phyloP scores from a whole-genome alignment of 139 green algal genomes.

The Spirogloea muscicola region DNA sequence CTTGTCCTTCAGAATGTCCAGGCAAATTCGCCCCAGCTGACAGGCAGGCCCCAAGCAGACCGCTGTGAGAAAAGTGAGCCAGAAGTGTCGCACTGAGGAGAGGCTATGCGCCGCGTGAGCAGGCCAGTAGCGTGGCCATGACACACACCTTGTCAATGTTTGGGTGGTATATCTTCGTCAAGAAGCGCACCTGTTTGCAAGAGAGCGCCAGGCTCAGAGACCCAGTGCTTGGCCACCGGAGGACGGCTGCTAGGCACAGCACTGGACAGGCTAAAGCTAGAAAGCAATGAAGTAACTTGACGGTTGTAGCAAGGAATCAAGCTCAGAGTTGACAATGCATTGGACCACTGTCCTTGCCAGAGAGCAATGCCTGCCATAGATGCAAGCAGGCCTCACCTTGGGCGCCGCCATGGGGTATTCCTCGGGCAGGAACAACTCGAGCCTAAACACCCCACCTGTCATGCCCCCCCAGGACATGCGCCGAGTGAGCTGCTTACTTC shows the following conservation, averaged over 20 bases:
- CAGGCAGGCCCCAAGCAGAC: background rate
- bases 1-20: slow-evolving; percentile 99
- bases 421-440: slow-evolving; percentile 97
- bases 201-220: slow-evolving; percentile 11
- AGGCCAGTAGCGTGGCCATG: too few relatives aligned
- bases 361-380: slow-evolving; percentile 2
- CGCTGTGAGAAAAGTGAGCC: too few relatives aligned
- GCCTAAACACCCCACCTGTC: slow-evolving; percentile 87
- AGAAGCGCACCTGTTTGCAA: slow-evolving; percentile 74
- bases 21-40: slow-evolving; percentile 90
- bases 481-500: background rate
- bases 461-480: background rate
- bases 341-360: background rate
- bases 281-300: too few relatives aligned
- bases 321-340: background rate
- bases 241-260: too few relatives aligned
- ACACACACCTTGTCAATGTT: slow-evolving; percentile 92
- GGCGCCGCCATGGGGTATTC: slow-evolving; percentile 98
- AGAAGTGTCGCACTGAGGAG: too few relatives aligned
- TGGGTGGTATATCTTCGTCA: slow-evolving; percentile 98
- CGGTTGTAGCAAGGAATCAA: too few relatives aligned
- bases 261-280: too few relatives aligned
- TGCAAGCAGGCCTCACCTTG: too few relatives aligned
- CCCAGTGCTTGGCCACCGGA: too few relatives aligned
- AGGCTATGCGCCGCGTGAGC: too few relatives aligned